Percentiles rank a stretch among this genome's conserved stretches.
Conservation (phyloP, 1,284 basidiomycete genomes). For the Marasmius tenuissimus region DNA sequence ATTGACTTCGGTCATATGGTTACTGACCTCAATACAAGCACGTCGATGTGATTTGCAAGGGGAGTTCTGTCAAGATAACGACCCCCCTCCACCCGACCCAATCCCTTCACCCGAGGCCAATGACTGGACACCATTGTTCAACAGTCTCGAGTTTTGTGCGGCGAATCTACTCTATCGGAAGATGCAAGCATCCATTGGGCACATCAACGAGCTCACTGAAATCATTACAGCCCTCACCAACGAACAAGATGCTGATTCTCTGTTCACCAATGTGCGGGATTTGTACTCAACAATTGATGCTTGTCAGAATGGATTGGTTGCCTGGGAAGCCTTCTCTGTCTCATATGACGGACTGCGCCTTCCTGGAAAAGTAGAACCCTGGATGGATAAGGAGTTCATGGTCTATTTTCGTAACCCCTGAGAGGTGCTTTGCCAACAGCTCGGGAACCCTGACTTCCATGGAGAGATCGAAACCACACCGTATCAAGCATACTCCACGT, state of each 20-base stretch:
- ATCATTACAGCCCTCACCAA: slow-evolving; percentile 14
- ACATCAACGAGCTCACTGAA: slow-evolving; percentile 16
- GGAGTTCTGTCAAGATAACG: slow-evolving; percentile 3
- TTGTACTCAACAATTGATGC: slow-evolving; percentile 13
- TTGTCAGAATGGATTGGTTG: slow-evolving; percentile 15
- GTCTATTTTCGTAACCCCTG: slow-evolving; percentile 24
- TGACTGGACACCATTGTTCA: slow-evolving; percentile 19
- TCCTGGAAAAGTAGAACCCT: slow-evolving; percentile 9
- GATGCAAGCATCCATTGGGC: slow-evolving; percentile 14
- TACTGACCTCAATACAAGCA: too few species aligned
- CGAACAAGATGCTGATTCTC: background rate
- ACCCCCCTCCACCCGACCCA: slow-evolving; percentile 3
- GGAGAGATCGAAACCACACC: slow-evolving; percentile 21
- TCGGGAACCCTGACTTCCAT: slow-evolving; percentile 22
- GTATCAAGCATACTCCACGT: slow-evolving; percentile 11
- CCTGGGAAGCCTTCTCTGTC: slow-evolving; percentile 20
- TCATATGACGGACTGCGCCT: slow-evolving; percentile 13
- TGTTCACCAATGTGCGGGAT: background rate
- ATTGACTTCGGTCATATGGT: too few species aligned
- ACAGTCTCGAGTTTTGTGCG: slow-evolving; percentile 12
- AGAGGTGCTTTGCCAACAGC: slow-evolving; percentile 13
- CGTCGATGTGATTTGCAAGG: background rate
- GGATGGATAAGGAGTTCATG: slow-evolving; percentile 19
- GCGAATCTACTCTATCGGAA: slow-evolving; percentile 18
- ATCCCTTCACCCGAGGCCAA: background rate